phyloP scores from a whole-genome alignment of 2,329 filamentous ascomycete species.

The Hypoxylon sp. region DNA sequence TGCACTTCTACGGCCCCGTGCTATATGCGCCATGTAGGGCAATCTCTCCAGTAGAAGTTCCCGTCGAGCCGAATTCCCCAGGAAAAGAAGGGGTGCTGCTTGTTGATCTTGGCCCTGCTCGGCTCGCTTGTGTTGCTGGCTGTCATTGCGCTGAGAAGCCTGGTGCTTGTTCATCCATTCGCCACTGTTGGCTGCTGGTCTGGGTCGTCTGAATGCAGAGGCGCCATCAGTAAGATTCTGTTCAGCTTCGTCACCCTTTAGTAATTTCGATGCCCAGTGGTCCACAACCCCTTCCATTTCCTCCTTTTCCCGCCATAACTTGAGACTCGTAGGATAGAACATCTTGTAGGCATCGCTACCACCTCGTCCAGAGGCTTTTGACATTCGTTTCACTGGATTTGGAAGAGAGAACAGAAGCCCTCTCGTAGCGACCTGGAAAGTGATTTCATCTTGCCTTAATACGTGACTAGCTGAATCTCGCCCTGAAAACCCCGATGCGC shows the following conservation, averaged over 20 bases:
- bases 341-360: conserved; percentile 81
- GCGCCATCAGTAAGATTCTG: conserved; percentile 61
- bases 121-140: conserved; percentile 42
- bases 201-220: conserved; percentile 63
- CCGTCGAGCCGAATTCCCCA: conserved; percentile 74
- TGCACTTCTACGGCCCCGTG: conserved; percentile 57
- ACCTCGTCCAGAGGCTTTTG: conserved; percentile 58
- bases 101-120: conserved; percentile 45
- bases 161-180: conserved; percentile 43
- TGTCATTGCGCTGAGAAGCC: conserved; percentile 36
- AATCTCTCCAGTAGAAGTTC: conserved; percentile 88
- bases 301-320: conserved; percentile 85
- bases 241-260: conserved; percentile 64
- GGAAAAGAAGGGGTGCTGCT: conserved; percentile 63
- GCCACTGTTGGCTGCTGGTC: conserved; percentile 51
- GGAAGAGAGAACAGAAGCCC: conserved; percentile 89
- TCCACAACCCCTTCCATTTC: conserved; percentile 83
- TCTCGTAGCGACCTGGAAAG: conserved; percentile 89
- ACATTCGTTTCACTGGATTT: conserved; percentile 82
- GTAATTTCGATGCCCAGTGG: conserved; percentile 72
- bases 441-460: conserved; percentile 92
- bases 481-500: conserved; percentile 61
- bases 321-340: conserved; percentile 89
- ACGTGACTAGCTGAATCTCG: conserved; percentile 76
- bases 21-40: conserved; percentile 84